Evolutionary conservation across 306 rosid species (phyloP), one percentile per base, ranked within the genome.

Genomic region (Dalbergia oliveri): DNA sequence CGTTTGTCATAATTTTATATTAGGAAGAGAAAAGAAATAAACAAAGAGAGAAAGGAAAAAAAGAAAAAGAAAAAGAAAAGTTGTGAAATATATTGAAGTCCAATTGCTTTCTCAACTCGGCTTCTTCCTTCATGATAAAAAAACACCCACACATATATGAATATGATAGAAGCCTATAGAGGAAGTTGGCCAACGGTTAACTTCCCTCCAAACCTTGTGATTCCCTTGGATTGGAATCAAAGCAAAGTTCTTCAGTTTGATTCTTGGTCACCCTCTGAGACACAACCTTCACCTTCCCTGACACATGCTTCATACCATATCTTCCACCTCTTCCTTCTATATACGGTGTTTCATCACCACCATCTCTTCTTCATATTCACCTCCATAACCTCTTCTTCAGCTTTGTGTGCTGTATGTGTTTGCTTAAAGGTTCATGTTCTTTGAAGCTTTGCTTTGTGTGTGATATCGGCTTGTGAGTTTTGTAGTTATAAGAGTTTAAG

Each of bases 111-210:
- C 86, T 82, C 80, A 82, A 80, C 69, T 87, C 83, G 83, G 83
- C 90, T 85, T 82, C 57, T 50, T 50, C 7, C 73, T 84, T 64
- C 66, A 79, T 84, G 4, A 80, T 58, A 75, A 78, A 87, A 80
- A 85, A 86, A 80, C 18, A 53, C 4, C n/a, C 4, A 16, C 54
- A 14, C 1, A 70, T 49, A 79, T 69, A 82, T 26, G 31, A 26
- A 26, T 26, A 26, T 26, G 41, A 37, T 37, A 37, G 6, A 37
- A 37, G 75, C 76, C 58, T 16, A 11, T 11, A 72, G 80, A 81
- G 77, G 89, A 90, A 82, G 97, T 93, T 91, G 97, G 95, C 97
- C 90, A 91, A 88, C 94, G 82, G 97, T 91, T 93, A 82, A 87
- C 88, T 85, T 93, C 89, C 91, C 88, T 85, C 91, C 93, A 78